phyloP scores from a whole-genome alignment of 495 filamentous ascomycete species.

The Talaromyces thailandensis region DNA sequence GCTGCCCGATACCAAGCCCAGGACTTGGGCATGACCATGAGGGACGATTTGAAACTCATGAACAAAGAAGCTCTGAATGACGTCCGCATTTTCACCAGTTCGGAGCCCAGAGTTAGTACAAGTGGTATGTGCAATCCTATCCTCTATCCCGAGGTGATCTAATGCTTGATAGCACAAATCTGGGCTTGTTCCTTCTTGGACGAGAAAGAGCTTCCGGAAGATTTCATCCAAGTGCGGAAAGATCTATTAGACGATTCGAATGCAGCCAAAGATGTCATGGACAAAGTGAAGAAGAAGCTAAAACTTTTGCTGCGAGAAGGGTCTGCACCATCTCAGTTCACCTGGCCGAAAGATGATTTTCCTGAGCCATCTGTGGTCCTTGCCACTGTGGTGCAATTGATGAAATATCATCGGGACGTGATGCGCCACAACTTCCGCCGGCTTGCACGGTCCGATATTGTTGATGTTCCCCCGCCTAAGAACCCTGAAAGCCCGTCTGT shows the following conservation, averaged over 20 bases:
- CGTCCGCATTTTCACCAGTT: slow-evolving; percentile 88
- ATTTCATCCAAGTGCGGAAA: slow-evolving; percentile 82
- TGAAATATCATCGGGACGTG: slow-evolving; percentile 92
- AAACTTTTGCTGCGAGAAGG: slow-evolving; percentile 85
- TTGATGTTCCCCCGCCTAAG: slow-evolving; percentile 24
- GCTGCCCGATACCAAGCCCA: slow-evolving; percentile 93
- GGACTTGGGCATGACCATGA: slow-evolving; percentile 88
- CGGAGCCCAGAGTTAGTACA: slow-evolving; percentile 85
- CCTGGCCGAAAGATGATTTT: slow-evolving; percentile 88
- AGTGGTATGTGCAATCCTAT: slow-evolving; percentile 47
- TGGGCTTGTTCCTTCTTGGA: slow-evolving; percentile 88
- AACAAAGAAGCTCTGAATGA: slow-evolving; percentile 86
- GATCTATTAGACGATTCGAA: slow-evolving; percentile 96
- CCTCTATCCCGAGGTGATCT: slow-evolving; percentile 8
- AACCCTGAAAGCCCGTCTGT: slow-evolving; percentile 40
- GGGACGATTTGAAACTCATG: slow-evolving; percentile 88
- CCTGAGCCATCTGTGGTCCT: slow-evolving; percentile 89
- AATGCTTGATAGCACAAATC: slow-evolving; percentile 62
- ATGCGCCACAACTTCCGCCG: slow-evolving; percentile 88
- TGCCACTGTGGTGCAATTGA: slow-evolving; percentile 82
- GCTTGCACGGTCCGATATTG: slow-evolving; percentile 50
- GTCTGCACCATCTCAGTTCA: slow-evolving; percentile 85
- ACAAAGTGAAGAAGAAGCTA: slow-evolving; percentile 98
- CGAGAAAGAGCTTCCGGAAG: slow-evolving; percentile 72
- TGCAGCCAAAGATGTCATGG: slow-evolving; percentile 99